Percentiles rank a stretch among this genome's conserved stretches.
Conservation (phyloP, 2,329 filamentous ascomycete species). For the Alternaria angustiovoidea region DNA sequence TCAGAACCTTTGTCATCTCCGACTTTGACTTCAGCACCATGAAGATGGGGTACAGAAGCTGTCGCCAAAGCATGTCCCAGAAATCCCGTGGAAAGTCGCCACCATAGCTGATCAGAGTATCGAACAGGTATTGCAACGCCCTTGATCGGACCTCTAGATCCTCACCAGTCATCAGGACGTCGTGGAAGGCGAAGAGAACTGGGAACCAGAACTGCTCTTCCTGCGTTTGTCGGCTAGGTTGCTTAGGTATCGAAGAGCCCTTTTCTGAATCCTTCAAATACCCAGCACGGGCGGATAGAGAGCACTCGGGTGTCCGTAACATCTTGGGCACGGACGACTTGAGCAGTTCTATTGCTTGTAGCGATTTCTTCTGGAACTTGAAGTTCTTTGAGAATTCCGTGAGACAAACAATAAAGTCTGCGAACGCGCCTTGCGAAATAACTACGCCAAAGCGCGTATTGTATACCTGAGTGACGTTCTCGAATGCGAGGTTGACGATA, state of each 20-base stretch:
- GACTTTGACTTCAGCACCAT: slow-evolving; percentile 96
- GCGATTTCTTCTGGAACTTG: slow-evolving; percentile 97
- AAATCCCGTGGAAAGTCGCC: slow-evolving; percentile 92
- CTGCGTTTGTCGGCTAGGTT: slow-evolving; percentile 80
- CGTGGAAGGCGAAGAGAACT: slow-evolving; percentile 96
- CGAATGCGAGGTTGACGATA: slow-evolving; percentile 95
- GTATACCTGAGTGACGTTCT: slow-evolving; percentile 96
- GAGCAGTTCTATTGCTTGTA: slow-evolving; percentile 93
- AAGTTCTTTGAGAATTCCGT: slow-evolving; percentile 99
- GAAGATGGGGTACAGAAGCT: slow-evolving; percentile 97
- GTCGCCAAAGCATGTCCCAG: slow-evolving; percentile 98
- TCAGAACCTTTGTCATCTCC: slow-evolving; percentile 93
- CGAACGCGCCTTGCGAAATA: slow-evolving; percentile 95
- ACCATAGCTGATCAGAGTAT: slow-evolving; percentile 87
- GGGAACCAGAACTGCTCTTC: slow-evolving; percentile 99
- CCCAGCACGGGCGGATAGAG: slow-evolving; percentile 73
- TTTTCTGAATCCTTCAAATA: slow-evolving; percentile 59
- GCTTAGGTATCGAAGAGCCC: slow-evolving; percentile 63
- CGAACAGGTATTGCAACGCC: slow-evolving; percentile 95
- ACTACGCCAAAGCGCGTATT: slow-evolving; percentile 95
- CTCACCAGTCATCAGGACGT: slow-evolving; percentile 98
- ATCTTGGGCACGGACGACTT: slow-evolving; percentile 94
- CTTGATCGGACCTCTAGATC: slow-evolving; percentile 91
- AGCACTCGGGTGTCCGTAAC: slow-evolving; percentile 94
- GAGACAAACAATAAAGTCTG: slow-evolving; percentile 92